Conservation (phyloP, 1,284 basidiomycete species). For the Heterobasidion parviporum region DNA sequence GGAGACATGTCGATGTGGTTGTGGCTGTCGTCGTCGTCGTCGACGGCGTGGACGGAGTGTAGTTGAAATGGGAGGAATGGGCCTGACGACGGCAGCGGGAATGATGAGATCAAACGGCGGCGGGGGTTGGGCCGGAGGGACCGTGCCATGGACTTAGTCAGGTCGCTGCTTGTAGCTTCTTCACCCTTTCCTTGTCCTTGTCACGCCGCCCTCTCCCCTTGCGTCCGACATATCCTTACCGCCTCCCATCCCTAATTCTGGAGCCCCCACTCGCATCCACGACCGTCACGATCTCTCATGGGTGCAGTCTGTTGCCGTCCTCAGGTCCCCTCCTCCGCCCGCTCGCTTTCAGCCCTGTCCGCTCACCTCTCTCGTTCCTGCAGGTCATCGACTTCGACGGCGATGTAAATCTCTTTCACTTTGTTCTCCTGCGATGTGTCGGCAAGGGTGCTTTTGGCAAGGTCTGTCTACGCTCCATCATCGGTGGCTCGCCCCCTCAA, state of each 20-base stretch:
- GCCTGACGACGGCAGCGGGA: constrained; percentile 30
- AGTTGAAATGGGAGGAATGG: background rate
- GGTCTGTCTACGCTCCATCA: constrained; percentile 33
- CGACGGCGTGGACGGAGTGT: constrained; percentile 5
- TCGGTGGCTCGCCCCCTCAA: background rate
- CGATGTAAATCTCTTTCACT: constrained; percentile 96
- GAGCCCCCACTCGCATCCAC: constrained; percentile 10
- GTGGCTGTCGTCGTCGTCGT: background rate
- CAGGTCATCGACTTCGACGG: constrained; percentile 98
- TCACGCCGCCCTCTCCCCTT: constrained; percentile 8
- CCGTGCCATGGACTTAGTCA: background rate
- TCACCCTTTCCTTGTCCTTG: background rate
- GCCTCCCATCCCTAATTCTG: constrained; percentile 12
- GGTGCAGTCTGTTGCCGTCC: constrained; percentile 80
- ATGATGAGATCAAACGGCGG: constrained; percentile 5
- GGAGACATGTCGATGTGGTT: constrained; percentile 1
- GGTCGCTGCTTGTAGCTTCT: background rate
- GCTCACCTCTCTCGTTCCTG: background rate
- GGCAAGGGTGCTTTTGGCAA: constrained; percentile 99
- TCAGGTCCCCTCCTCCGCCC: constrained; percentile 37
- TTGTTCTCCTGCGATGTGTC: constrained; percentile 87
- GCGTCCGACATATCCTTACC: constrained; percentile 10
- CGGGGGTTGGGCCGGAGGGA: background rate
- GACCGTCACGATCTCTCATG: constrained; percentile 39
- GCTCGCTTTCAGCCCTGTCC: background rate